A percentile compares a stretch with the other conserved stretches of the same genome.
Evolutionary conservation across 1,284 basidiomycete species (phyloP).

Genomic region (Cystobasidium pallidum): DNA sequence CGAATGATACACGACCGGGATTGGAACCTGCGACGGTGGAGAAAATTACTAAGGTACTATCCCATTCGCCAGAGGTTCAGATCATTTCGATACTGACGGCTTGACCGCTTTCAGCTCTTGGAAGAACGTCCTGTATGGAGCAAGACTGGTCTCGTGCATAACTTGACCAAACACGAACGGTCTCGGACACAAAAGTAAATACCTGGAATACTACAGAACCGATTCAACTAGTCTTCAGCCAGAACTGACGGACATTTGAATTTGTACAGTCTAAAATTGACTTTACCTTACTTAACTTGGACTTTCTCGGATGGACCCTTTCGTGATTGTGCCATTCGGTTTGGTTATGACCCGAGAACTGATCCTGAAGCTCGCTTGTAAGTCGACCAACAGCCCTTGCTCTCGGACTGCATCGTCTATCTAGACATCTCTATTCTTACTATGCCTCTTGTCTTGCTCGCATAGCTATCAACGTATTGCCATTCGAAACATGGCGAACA

Average conservation of each 20-base stretch:
- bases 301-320: constrained; percentile 92
- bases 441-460: neutral
- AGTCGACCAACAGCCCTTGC: too few relatives aligned
- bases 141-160: constrained; percentile 77
- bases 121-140: constrained; percentile 84
- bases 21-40: constrained; percentile 67
- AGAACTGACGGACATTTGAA: neutral
- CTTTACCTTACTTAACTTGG: constrained; percentile 65
- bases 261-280: constrained; percentile 58
- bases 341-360: constrained; percentile 84
- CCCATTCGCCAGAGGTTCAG: neutral
- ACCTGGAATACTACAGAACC: too few relatives aligned
- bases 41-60: constrained; percentile 65
- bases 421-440: too few relatives aligned
- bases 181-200: constrained; percentile 72
- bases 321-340: constrained; percentile 83
- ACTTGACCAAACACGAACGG: constrained; percentile 70
- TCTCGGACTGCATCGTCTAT: neutral
- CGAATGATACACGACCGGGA: constrained; percentile 6
- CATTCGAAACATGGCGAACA: constrained; percentile 50
- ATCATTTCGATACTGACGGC: constrained; percentile 1
- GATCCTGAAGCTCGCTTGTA: constrained; percentile 74
- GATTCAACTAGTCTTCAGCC: neutral
- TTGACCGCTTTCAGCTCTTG: constrained; percentile 53
- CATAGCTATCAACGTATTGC: constrained; percentile 53